Base-by-base conservation (phyloP, 306 rosid species). In the Malus sylvestris region DNA sequence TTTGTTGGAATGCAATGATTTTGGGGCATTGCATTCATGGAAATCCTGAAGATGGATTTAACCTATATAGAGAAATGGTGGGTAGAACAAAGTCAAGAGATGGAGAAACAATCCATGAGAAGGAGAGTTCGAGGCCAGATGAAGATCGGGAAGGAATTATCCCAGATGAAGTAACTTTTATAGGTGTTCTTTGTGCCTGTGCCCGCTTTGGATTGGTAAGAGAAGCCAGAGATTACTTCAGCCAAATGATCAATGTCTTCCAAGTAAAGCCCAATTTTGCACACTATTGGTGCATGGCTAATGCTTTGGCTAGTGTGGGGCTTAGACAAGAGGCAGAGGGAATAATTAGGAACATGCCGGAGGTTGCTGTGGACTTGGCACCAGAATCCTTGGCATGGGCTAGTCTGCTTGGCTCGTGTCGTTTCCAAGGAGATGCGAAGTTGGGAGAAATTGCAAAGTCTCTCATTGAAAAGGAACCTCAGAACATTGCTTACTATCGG, bases 201-300 rank as follows among this genome's bases (percentile, higher is more conserved):
- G 89, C 97, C n/a, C 85, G 93, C 68, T 81, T 87, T 2, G 88
- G 84, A 78, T 55, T 84, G 68, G 80, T 93, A 74, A 45, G 52
- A 10, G 85, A 87, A 78, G 96, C 91, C 2, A 75, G 75, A 83
- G 80, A 65, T 57, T 88, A 88, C 85, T 90, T 88, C 71, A 58
- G 80, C 11, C 84, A 87, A 77, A 88, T 90, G 96, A 83, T 70
- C 72, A 74, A 84, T 32, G 73, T 80, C 16, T 88, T 68, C 72
- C 70, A 42, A 51, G 51, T 88, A 74, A 87, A 85, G 80, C 96
- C 93, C 22, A 87, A 81, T 80, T 92, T 88, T 66, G 97, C 88
- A 57, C 97, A 92, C 75, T 88, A 77, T 75, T 88, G 96, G 97
- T 90, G 96, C 81, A 78, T 88, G 84, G 91, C 93, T 4, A 90